Base-by-base conservation (phyloP, 2,329 filamentous ascomycete genomes). In the Cryphonectria parasitica region DNA sequence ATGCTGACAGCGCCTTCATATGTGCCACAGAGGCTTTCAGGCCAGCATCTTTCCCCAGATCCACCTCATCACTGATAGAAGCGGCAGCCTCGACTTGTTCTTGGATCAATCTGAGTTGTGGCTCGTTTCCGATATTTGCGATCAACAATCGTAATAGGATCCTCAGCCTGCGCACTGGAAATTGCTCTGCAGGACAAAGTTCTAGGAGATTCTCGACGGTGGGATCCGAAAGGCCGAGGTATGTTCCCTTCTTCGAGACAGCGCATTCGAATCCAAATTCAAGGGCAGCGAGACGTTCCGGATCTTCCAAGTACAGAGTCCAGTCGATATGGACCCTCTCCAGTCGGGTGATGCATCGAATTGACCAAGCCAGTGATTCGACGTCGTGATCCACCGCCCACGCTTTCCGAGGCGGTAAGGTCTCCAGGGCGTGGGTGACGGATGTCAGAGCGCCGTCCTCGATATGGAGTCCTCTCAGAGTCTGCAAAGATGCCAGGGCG, bases 401-500 rank as follows among this genome's bases (percentile, higher is more conserved):
- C 1, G 87, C 85, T 5, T 82, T 76, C 1, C 78, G 77, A 0
- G 90, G 81, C 0, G 91, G 83, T 63, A 83, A 80, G 1, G 79
- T 84, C 1, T 83, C 78, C 7, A 91, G 82, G 2, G 80, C 79
- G 6, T 81, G 75, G 0, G 86, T 85, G n/a, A 92, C 83, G 1
- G 80, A 77, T n/a, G 82, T 78, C 36, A 92, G 79, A 1, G 86
- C 82, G 2, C 88, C 89, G 54, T 88, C 84, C 36, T 87, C 85
- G 6, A 92, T 83, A 75, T 91, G 83, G 67, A 85, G 86, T 22
- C 87, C 85, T 69, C 91, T 86, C n/a, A 93, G 87, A 22, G 87
- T 84, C 65, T 85, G 82, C 8, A 92, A 83, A 1, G 88, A 86
- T 43, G 85, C 83, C 15, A 88, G 83, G 0, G 90, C 87, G 72